Evolutionary conservation across 306 rosid genomes (phyloP).

Genomic region (Prunus fruticosa): DNA sequence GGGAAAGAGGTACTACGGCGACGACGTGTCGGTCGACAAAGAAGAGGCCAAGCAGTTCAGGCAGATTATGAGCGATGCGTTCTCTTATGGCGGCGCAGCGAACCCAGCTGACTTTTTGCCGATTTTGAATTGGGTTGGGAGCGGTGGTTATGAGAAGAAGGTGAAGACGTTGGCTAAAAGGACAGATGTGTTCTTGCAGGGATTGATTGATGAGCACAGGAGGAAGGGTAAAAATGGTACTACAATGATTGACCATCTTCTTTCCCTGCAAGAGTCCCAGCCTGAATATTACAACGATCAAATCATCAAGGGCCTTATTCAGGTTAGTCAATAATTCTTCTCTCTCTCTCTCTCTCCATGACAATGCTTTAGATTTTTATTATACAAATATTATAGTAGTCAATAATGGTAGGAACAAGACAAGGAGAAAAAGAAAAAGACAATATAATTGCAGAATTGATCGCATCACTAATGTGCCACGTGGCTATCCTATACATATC

Average conservation of each 20-base stretch:
- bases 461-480: too few relatives aligned
- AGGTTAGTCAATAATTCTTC: conserved; percentile 34
- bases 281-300: conserved; percentile 66
- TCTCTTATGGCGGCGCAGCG: conserved; percentile 17
- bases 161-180: neutral
- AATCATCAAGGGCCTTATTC: conserved; percentile 58
- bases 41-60: conserved; percentile 47
- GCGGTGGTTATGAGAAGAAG: conserved; percentile 12
- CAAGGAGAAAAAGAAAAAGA: too few relatives aligned
- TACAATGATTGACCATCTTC: conserved; percentile 50
- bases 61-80: conserved; percentile 31
- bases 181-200: conserved; percentile 33
- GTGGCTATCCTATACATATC: too few relatives aligned
- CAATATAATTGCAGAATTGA: too few relatives aligned
- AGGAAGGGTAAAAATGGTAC: conserved; percentile 3
- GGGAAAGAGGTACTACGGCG: conserved; percentile 59
- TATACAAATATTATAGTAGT: too few relatives aligned
- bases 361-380: neutral
- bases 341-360: too few relatives aligned
- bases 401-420: too few relatives aligned
- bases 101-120: conserved; percentile 46
- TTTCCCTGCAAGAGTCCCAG: conserved; percentile 41
- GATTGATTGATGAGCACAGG: conserved; percentile 45
- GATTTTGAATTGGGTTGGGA: conserved; percentile 27
- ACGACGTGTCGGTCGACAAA: conserved; percentile 1